Base-by-base conservation (phyloP, 1,284 basidiomycete species). In the Cutaneotrichosporon dermatis region DNA sequence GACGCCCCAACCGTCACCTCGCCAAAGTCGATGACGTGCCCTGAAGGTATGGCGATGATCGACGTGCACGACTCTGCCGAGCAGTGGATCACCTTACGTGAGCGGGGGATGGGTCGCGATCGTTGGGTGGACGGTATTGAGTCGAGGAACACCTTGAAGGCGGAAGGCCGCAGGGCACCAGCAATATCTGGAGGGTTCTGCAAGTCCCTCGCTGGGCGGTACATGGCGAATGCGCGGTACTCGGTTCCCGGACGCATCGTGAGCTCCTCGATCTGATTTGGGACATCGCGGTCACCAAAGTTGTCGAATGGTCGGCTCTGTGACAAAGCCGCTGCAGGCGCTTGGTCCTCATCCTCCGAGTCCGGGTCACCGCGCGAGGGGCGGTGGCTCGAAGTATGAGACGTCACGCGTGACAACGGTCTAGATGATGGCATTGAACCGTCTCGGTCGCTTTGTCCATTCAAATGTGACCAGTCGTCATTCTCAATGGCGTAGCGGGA, bases 1-100 rank as follows among this genome's bases (percentile, higher is more conserved):
- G 74, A 74, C 12, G 80, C 77, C 16, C 81, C 81, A 2, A 82
- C 79, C 15, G 79, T 80, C n/a, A 80, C 79, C 60, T 80, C 72
- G 6, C 80, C 81, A 61, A 82, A 80, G 63, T 82, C 80, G 57
- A 82, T 75, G 51, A 70, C 55, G 51, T 60, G 60, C 8, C 71
- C 72, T 52, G 77, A 63, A 61, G 79, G 52, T 49, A 82, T 72
- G 4, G 59, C 39, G 66, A 82, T 79, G 62, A 81, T 74, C 2
- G 80, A 81, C 11, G 81, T 80, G 66, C 81, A 82, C 3, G 78
- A 79, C 54, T 79, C 69, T 52, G 77, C 74, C 16, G 72, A 67
- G 60, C 79, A 80, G 54, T 73, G 68, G 10, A 65, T 41, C 12
- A 58, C 59, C 54, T 65, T 62, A 39, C 61, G 55, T 13, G 63